phyloP scores from a whole-genome alignment of 495 filamentous ascomycete genomes.

The Aspergillus nanangensis region DNA sequence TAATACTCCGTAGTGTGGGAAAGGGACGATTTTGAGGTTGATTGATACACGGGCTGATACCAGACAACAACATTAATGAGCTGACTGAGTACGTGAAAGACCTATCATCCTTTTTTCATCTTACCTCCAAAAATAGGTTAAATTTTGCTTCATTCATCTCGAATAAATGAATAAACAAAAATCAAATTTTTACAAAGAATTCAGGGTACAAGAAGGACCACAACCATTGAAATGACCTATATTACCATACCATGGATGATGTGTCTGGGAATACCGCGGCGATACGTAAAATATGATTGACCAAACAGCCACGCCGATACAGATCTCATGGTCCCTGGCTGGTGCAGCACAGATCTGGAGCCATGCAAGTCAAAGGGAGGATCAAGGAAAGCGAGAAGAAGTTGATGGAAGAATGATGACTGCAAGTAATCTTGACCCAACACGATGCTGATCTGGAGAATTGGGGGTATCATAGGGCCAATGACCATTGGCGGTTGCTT shows the following conservation, averaged over 20 bases:
- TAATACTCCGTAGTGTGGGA: too few species aligned
- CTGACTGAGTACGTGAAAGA: too few species aligned
- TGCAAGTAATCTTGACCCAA: constrained; percentile 22
- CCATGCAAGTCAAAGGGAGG: constrained; percentile 18
- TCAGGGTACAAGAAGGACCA: too few species aligned
- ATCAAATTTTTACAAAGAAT: too few species aligned
- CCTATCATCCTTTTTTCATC: too few species aligned
- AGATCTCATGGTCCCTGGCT: constrained; percentile 21
- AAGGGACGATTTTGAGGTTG: too few species aligned
- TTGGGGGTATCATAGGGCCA: background rate
- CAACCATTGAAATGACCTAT: too few species aligned
- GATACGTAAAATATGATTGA: constrained; percentile 2
- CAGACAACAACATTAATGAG: too few species aligned
- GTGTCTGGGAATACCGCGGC: background rate
- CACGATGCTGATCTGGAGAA: background rate
- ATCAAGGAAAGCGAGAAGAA: constrained; percentile 13
- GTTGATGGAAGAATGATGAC: constrained; percentile 15
- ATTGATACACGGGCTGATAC: too few species aligned
- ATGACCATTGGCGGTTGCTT: background rate
- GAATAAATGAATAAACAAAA: too few species aligned
- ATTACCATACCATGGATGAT: background rate
- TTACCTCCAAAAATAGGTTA: too few species aligned
- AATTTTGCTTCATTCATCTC: too few species aligned
- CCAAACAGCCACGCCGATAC: constrained; percentile 7
- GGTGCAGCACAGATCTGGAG: constrained; percentile 18